Base-by-base conservation (phyloP, 352 stramenopile species). In the Phytophthora ohioensis region DNA sequence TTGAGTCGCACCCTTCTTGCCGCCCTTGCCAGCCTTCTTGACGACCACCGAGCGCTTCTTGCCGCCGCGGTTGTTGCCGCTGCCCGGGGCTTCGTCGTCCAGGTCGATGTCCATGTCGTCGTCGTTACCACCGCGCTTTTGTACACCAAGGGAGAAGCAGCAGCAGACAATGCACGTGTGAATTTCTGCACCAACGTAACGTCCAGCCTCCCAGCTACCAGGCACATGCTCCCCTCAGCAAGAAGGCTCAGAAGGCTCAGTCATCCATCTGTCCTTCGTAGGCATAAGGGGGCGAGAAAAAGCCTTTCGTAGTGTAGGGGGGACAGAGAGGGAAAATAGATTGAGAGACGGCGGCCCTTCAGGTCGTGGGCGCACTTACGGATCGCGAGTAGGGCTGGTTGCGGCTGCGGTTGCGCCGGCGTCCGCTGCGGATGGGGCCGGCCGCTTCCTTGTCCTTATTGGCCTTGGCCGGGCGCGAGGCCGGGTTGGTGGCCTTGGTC, bases 351-450 rank as follows among this genome's bases (percentile, higher is more conserved):
- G 69, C 51, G 57, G 69, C 51, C 60, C 48, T 64, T 71, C 60
- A 71, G 42, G 45, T 71, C 60, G 39, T 43, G 42, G 27, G 48
- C 80, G 36, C 60, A 92, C 82, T 87, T 92, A 92, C 85, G 72
- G 76, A 74, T 82, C 85, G 83, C 47, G 79, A 75, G 69, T 94
- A 94, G 49, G 87, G 87, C 66, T 91, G 69, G 68, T 86, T 90
- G 41, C 83, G 81, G 48, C 61, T 75, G 36, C 75, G 69, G 67
- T 85, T 87, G 71, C 64, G 67, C 12, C 70, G 71, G 31, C 73
- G 61, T 63, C 74, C 65, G 15, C 53, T 56, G n/a, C 87, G 83
- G 32, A 92, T 75, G 32, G 87, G 87, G 0, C 87, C 87, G 8
- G 80, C 73, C 8, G 64, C 53, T 4, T 75, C 71, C 41, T 69